Percentiles rank a stretch among this genome's conserved stretches.
Conservation (phyloP, 257 asterid species). For the Echites panduratus region DNA sequence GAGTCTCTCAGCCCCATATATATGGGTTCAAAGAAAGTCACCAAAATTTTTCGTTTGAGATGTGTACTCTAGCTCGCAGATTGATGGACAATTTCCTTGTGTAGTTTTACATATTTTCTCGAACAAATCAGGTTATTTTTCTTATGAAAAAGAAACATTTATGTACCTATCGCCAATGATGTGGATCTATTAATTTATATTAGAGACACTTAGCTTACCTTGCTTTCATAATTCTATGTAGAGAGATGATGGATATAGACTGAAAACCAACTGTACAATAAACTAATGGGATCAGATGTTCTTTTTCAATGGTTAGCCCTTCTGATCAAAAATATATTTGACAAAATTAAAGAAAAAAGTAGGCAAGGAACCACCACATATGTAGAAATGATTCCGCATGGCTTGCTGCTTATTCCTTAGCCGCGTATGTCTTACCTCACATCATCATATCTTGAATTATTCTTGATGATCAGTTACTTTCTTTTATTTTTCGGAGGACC, state of each 20-base stretch:
- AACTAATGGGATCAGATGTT: constrained; percentile 3
- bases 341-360: background rate
- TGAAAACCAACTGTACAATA: background rate
- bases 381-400: background rate
- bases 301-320: background rate
- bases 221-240: background rate
- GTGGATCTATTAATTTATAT: background rate
- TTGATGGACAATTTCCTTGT: too few relatives aligned
- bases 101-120: background rate
- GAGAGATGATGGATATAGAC: background rate
- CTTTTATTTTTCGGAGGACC: too few relatives aligned
- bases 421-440: background rate
- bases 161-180: background rate
- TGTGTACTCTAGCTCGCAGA: too few relatives aligned
- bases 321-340: background rate
- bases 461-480: too few relatives aligned
- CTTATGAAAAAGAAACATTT: too few relatives aligned
- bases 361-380: background rate
- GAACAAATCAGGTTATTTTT: too few relatives aligned
- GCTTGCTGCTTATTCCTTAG: background rate
- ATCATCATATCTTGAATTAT: constrained; percentile 1
- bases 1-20: background rate
- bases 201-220: background rate
- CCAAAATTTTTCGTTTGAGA: background rate
- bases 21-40: background rate